Conservation (phyloP, 2,329 filamentous ascomycete species). For the Calonectria pauciramosa region DNA sequence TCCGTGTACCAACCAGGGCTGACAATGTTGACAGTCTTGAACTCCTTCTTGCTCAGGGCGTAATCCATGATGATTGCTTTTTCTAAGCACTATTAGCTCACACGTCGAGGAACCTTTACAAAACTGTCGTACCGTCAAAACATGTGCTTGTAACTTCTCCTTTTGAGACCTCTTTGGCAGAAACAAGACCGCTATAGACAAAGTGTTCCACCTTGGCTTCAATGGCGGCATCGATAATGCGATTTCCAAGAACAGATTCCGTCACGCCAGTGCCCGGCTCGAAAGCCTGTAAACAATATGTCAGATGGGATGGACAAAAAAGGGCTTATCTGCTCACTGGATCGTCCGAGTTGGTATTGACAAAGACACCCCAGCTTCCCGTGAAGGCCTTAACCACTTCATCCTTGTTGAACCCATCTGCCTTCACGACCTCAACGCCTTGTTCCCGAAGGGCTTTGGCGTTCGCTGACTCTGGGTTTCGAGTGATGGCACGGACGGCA, state of each 20-base stretch:
- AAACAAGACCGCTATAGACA: background rate
- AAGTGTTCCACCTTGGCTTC: background rate
- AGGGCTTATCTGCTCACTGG: background rate
- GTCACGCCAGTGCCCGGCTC: background rate
- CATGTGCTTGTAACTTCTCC: background rate
- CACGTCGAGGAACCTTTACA: no score
- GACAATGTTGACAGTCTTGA: background rate
- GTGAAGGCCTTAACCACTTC: no score
- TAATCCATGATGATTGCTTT: background rate
- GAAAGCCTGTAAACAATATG: background rate
- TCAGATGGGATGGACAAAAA: background rate
- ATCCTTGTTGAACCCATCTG: no score
- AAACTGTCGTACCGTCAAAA: background rate
- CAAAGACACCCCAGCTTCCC: background rate
- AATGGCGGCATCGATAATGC: background rate
- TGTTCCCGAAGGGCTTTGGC: no score
- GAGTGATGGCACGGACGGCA: no score
- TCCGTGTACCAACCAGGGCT: slow-evolving; percentile 9
- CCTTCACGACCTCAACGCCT: no score
- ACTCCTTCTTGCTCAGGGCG: background rate
- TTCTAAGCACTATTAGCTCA: background rate
- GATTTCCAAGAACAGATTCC: background rate
- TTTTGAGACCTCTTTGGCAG: background rate
- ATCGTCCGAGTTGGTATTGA: slow-evolving; percentile 5
- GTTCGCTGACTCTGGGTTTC: no score